Percentiles rank a stretch among this genome's conserved stretches.
phyloP scores from a whole-genome alignment of 805 yeast species.

The Nakazawaea wyomingensis region DNA sequence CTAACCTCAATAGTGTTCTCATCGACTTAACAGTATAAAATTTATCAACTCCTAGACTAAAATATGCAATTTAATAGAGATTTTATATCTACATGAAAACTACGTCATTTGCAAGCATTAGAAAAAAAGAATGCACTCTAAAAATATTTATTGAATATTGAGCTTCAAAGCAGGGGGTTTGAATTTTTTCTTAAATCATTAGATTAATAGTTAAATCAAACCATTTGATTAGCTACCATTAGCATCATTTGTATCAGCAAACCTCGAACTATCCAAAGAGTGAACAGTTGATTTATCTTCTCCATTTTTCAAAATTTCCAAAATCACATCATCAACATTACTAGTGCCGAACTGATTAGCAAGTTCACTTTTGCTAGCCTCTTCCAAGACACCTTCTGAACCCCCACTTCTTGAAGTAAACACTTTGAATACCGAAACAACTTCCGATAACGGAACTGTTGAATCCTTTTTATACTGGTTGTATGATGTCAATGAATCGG shows the following conservation, averaged over 20 bases:
- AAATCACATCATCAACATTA: slow-evolving; percentile 51
- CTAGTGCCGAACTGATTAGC: slow-evolving; percentile 64
- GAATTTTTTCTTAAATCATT: no score
- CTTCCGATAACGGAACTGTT: slow-evolving; percentile 52
- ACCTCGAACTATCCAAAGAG: not conserved
- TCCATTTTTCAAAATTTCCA: slow-evolving; percentile 57
- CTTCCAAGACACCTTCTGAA: slow-evolving; percentile 63
- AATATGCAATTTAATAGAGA: no score
- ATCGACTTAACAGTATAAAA: no score
- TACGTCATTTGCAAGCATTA: no score
- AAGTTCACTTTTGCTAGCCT: slow-evolving; percentile 63
- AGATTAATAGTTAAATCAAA: not conserved
- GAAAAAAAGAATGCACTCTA: no score
- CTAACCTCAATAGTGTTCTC: no score
- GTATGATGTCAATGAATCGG: slow-evolving; percentile 46
- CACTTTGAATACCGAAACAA: slow-evolving; percentile 62
- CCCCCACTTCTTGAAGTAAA: slow-evolving; percentile 63
- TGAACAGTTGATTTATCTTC: slow-evolving; percentile 29
- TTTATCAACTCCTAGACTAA: no score
- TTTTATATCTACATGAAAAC: no score
- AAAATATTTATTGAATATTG: no score
- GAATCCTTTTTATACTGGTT: slow-evolving; percentile 47
- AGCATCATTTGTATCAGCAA: slow-evolving; percentile 8
- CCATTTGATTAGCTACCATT: not conserved
- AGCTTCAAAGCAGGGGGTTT: no score